Conservation (phyloP, 495 filamentous ascomycete genomes). For the Penicillium cinerascens region DNA sequence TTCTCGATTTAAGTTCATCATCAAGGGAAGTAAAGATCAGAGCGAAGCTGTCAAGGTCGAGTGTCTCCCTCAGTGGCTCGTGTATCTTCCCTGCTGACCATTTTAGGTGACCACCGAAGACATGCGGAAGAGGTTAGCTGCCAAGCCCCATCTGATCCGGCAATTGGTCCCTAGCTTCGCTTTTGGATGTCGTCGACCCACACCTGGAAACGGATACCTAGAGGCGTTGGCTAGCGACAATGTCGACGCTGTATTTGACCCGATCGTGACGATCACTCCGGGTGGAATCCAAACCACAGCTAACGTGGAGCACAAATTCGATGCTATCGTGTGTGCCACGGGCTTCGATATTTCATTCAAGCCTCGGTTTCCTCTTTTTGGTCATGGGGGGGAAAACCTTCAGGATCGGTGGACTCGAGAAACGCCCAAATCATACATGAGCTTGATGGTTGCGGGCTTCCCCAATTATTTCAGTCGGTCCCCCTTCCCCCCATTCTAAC, state of each 20-base stretch:
- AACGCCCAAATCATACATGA: conserved; percentile 28
- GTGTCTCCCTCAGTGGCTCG: no score
- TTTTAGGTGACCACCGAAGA: conserved; percentile 19
- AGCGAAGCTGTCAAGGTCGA: no score
- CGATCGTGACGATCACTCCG: conserved; percentile 31
- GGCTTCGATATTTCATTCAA: conserved; percentile 47
- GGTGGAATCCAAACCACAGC: conserved; percentile 42
- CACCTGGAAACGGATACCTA: conserved; percentile 42
- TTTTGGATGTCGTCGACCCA: conserved; percentile 48
- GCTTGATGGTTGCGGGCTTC: conserved; percentile 19
- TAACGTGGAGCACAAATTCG: conserved; percentile 44
- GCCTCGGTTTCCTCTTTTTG: conserved; percentile 37
- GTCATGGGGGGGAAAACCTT: conserved; percentile 32
- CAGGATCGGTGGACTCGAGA: conserved; percentile 27
- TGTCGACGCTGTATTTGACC: conserved; percentile 20
- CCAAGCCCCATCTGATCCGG: conserved; percentile 29
- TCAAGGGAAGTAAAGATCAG: no score
- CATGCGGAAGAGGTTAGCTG: conserved; percentile 37
- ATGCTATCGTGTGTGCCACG: conserved; percentile 44
- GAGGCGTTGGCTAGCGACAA: conserved; percentile 37
- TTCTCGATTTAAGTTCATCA: no score
- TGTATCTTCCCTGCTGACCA: no score
- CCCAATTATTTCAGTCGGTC: no score
- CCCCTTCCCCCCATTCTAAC: no score
- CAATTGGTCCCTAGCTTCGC: conserved; percentile 45